phyloP scores from a whole-genome alignment of 768 basidiomycete species.

The Pholiota molesta region DNA sequence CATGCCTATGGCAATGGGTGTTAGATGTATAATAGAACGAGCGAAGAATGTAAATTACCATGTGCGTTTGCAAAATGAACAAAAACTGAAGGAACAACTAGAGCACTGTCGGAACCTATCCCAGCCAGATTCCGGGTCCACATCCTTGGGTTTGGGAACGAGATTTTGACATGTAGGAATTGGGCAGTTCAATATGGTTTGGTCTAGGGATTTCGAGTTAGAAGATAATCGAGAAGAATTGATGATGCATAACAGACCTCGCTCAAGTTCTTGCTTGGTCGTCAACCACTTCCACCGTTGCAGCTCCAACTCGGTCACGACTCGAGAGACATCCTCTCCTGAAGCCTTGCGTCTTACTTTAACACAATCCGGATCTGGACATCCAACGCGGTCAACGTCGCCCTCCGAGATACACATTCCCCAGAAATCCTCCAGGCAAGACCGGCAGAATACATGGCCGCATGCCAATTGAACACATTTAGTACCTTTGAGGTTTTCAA shows the following conservation, averaged over 20 bases:
- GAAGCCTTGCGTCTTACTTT: conserved; percentile 60
- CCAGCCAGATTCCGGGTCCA: conserved; percentile 62
- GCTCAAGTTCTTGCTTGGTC: conserved; percentile 71
- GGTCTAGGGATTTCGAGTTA: conserved; percentile 11
- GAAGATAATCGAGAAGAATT: conserved; percentile 13
- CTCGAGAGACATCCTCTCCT: conserved; percentile 72
- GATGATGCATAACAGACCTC: conserved; percentile 42
- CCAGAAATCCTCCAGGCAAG: conserved; percentile 84
- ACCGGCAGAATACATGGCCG: conserved; percentile 81
- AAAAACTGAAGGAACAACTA: conserved; percentile 77
- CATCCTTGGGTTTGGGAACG: conserved; percentile 59
- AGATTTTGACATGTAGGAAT: conserved; percentile 77
- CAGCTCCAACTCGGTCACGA: conserved; percentile 67
- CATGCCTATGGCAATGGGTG: background rate
- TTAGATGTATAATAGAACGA: background rate
- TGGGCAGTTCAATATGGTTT: conserved; percentile 76
- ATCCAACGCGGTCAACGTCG: conserved; percentile 74
- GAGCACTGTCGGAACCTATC: conserved; percentile 72
- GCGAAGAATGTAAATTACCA: conserved; percentile 52
- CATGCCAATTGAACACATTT: conserved; percentile 74
- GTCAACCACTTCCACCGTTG: conserved; percentile 79
- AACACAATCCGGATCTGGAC: conserved; percentile 79
- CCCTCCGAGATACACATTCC: conserved; percentile 79
- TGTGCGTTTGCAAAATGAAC: conserved; percentile 77
- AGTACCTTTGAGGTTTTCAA: conserved; percentile 72